Evolutionary conservation across 129 eudicot species (phyloP).

Genomic region (carrot (Daucus carota)): DNA sequence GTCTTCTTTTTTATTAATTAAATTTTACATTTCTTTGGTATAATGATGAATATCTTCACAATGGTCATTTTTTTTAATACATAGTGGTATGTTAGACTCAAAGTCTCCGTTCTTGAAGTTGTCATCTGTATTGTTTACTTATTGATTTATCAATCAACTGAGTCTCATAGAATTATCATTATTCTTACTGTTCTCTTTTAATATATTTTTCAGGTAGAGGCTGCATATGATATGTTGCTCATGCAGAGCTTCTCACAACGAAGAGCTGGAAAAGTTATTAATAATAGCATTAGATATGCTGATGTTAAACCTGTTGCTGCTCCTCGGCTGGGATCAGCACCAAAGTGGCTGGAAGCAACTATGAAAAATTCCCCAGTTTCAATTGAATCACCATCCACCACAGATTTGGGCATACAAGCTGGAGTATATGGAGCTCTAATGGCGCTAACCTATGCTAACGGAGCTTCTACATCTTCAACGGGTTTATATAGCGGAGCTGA

Average conservation of each 20-base stretch:
- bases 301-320: slow-evolving; percentile 78
- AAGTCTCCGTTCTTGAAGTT: not conserved
- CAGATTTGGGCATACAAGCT: slow-evolving; percentile 81
- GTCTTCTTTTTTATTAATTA: not conserved
- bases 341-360: slow-evolving; percentile 75
- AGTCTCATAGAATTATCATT: slow-evolving; percentile 1
- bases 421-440: slow-evolving; percentile 95
- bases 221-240: slow-evolving; percentile 93
- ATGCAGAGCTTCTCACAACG: slow-evolving; percentile 93
- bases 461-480: slow-evolving; percentile 50
- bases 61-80: not conserved
- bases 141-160: slow-evolving; percentile 3
- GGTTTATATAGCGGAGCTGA: slow-evolving; percentile 74
- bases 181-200: not conserved
- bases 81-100: not conserved
- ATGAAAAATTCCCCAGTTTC: slow-evolving; percentile 46
- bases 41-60: not conserved
- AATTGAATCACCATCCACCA: slow-evolving; percentile 65
- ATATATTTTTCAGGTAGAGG: slow-evolving; percentile 68
- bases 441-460: slow-evolving; percentile 79
- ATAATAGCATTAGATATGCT: slow-evolving; percentile 73
- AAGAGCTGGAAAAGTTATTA: slow-evolving; percentile 92
- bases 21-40: not conserved
- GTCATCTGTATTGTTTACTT: not conserved
- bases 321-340: slow-evolving; percentile 61